Percentiles rank a stretch among this genome's conserved stretches.
These are phyloP conservation scores for Alternaria sp. DNA, from an alignment of 2,329 filamentous ascomycete species.

Conservation along the genomic window DNA sequence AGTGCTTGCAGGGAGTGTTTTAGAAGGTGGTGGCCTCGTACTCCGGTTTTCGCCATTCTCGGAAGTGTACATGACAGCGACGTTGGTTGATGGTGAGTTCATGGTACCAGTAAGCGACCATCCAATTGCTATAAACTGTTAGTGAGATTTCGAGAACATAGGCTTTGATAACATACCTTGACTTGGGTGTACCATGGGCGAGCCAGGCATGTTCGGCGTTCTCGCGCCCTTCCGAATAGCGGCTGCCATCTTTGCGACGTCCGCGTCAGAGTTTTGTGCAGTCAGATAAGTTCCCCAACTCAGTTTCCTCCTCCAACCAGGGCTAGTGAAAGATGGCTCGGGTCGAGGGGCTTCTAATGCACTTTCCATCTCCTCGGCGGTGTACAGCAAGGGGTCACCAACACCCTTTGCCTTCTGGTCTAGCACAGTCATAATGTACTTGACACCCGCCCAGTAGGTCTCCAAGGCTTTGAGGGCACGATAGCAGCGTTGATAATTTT, in stretches of 20 bases:
- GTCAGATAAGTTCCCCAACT: slow-evolving; percentile 53
- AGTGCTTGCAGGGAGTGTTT: slow-evolving; percentile 24
- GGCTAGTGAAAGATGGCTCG: slow-evolving; percentile 58
- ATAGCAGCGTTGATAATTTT: slow-evolving; percentile 88
- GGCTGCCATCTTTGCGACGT: slow-evolving; percentile 39
- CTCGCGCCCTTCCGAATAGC: slow-evolving; percentile 39
- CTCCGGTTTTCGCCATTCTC: slow-evolving; percentile 41
- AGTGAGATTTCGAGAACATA: background rate
- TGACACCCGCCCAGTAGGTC: slow-evolving; percentile 83
- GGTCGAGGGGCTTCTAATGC: slow-evolving; percentile 62
- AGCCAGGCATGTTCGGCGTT: slow-evolving; percentile 46
- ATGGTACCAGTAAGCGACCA: slow-evolving; percentile 89
- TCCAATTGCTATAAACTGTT: slow-evolving; percentile 64
- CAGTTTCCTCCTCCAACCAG: slow-evolving; percentile 58
- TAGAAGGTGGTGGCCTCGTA: slow-evolving; percentile 24
- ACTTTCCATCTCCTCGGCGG: slow-evolving; percentile 77
- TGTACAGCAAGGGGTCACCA: slow-evolving; percentile 73
- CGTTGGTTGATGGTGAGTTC: slow-evolving; percentile 81
- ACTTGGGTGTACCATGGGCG: slow-evolving; percentile 57
- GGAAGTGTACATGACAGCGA: slow-evolving; percentile 80
- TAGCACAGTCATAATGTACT: slow-evolving; percentile 84
- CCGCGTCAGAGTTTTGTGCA: slow-evolving; percentile 37
- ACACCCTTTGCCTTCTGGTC: slow-evolving; percentile 89
- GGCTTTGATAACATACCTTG: slow-evolving; percentile 50
- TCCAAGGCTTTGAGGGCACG: slow-evolving; percentile 82